These are phyloP conservation scores for Kodamaea anthophila DNA, from an alignment of 1,139 yeast species.

Conservation along the genomic window DNA sequence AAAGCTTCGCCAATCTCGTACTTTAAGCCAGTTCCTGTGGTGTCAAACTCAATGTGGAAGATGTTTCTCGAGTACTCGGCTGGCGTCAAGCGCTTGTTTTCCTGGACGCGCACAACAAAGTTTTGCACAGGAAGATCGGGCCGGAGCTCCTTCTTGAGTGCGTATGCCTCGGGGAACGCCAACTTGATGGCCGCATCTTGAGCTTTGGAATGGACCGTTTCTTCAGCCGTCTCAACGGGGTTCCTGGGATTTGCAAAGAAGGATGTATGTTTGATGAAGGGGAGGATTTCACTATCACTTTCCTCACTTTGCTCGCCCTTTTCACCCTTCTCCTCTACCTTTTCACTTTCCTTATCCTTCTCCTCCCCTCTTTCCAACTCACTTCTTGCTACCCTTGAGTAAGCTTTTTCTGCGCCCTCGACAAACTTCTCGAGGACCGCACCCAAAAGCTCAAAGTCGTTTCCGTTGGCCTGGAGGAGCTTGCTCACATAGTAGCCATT, in stretches of 20 bases:
- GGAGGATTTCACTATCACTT: conserved; percentile 31
- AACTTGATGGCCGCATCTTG: conserved; percentile 64
- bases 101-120: conserved; percentile 84
- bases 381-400: too few species aligned
- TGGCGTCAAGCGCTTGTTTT: conserved; percentile 92
- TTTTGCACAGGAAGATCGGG: conserved; percentile 88
- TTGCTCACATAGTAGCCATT: conserved; percentile 67
- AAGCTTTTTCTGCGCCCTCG: conserved; percentile 44
- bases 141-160: conserved; percentile 52
- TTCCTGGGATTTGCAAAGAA: conserved; percentile 53
- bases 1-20: conserved; percentile 96
- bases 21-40: conserved; percentile 82
- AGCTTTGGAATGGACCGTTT: conserved; percentile 32
- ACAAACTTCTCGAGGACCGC: conserved; percentile 73
- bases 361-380: conserved; percentile 23
- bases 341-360: conserved; percentile 8
- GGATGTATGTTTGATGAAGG: conserved; percentile 54
- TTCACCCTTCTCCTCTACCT: conserved; percentile 13
- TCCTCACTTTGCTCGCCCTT: conserved; percentile 11
- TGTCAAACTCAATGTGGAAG: conserved; percentile 94
- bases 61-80: conserved; percentile 85
- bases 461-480: conserved; percentile 74
- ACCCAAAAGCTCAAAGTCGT: conserved; percentile 76
- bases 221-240: conserved; percentile 31
- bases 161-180: conserved; percentile 77